These are phyloP conservation scores for Tilletia horrida DNA, from an alignment of 1,284 basidiomycete species.

Conservation along the genomic window DNA sequence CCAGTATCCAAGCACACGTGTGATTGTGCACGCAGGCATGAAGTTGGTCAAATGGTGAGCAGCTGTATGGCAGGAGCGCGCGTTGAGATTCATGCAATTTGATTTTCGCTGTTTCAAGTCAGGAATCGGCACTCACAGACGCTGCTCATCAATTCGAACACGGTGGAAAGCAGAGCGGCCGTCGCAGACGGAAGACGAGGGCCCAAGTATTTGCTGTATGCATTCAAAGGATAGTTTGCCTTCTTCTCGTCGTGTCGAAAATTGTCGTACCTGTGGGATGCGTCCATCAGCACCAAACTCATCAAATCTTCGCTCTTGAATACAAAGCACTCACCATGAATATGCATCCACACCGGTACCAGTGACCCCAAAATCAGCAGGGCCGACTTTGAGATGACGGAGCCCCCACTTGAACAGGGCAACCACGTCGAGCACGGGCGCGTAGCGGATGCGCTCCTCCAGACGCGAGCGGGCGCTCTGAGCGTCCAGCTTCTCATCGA, in stretches of 20 bases:
- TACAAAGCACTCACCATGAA: background rate
- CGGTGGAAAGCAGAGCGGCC: constrained; percentile 28
- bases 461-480: background rate
- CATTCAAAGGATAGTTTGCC: constrained; percentile 27
- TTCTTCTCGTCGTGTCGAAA: constrained; percentile 33
- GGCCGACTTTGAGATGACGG: constrained; percentile 30
- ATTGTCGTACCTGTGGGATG: constrained; percentile 33
- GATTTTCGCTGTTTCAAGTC: background rate
- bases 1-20: constrained; percentile 39
- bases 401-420: constrained; percentile 42
- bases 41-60: constrained; percentile 39
- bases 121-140: constrained; percentile 19
- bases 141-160: constrained; percentile 38
- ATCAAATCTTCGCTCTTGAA: too few species aligned
- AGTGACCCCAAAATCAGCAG: constrained; percentile 30
- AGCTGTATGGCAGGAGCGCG: constrained; percentile 2
- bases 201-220: constrained; percentile 33
- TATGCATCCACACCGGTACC: background rate
- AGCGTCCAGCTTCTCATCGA: constrained; percentile 12
- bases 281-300: too few species aligned
- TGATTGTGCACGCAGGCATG: constrained; percentile 37
- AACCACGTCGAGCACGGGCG: constrained; percentile 36
- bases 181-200: constrained; percentile 32
- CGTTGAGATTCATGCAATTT: background rate
- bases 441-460: constrained; percentile 24